Conservation (phyloP, 2,329 filamentous ascomycete species). For the Epichloe elymi region DNA sequence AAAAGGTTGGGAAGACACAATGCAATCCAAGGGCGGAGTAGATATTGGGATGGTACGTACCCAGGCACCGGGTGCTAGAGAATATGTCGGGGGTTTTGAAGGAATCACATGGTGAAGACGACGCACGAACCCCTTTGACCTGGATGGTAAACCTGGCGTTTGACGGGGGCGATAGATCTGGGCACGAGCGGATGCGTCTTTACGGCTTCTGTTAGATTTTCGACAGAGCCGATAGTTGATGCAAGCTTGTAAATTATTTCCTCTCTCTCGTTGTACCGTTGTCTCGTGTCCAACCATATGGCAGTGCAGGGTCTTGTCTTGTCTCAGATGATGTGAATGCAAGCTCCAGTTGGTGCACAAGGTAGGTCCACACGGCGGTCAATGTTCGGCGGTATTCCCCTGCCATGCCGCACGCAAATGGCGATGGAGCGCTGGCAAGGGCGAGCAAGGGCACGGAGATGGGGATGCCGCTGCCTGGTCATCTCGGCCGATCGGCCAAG, state of each 20-base stretch:
- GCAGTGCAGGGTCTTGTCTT: not conserved
- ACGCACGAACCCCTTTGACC: not conserved
- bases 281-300: too few relatives aligned
- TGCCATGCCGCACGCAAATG: too few relatives aligned
- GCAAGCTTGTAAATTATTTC: not conserved
- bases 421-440: too few relatives aligned
- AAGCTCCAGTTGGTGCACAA: not conserved
- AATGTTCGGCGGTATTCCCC: not conserved
- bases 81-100: too few relatives aligned
- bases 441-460: too few relatives aligned
- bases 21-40: not conserved
- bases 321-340: not conserved
- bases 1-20: not conserved
- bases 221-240: not conserved
- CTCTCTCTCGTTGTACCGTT: too few relatives aligned
- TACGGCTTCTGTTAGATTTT: not conserved
- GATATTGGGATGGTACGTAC: not conserved
- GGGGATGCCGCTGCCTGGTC: not conserved
- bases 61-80: not conserved
- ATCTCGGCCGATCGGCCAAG: not conserved
- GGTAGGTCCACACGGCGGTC: not conserved
- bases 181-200: not conserved
- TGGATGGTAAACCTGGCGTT: constrained; percentile 1
- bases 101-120: not conserved
- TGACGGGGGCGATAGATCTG: not conserved